Evolutionary conservation across 2,329 filamentous ascomycete genomes (phyloP).

Genomic region (Geosmithia morbida): DNA sequence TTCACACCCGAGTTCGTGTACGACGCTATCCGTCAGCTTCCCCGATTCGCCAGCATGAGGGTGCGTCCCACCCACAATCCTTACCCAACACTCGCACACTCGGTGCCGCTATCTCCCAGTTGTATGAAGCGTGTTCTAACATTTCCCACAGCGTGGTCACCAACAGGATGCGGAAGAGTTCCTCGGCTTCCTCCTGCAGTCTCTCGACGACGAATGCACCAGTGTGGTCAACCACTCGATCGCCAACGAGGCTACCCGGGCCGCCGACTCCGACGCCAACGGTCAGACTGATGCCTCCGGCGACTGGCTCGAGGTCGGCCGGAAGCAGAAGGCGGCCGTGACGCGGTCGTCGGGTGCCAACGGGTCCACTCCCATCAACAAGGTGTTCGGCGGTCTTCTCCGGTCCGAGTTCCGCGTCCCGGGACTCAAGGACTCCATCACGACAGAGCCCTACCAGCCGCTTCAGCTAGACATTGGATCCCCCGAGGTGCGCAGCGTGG

Average conservation of each 20-base stretch:
- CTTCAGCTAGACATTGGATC: conserved; percentile 90
- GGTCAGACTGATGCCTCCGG: conserved; percentile 15
- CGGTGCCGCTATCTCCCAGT: too few species aligned
- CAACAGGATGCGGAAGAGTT: conserved; percentile 99
- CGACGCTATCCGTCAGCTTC: conserved; percentile 73
- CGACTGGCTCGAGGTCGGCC: conserved; percentile 86
- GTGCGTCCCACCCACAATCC: conserved; percentile 31
- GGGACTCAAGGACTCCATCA: conserved; percentile 81
- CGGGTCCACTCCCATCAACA: conserved; percentile 71
- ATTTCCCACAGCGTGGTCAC: conserved; percentile 56
- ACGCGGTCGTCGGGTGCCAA: conserved; percentile 73
- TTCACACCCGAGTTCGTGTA: conserved; percentile 94
- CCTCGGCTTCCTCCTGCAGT: conserved; percentile 80
- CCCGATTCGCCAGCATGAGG: conserved; percentile 84
- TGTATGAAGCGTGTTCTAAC: conserved; percentile 1
- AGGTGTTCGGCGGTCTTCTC: conserved; percentile 86
- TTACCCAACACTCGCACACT: not conserved
- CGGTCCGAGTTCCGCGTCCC: conserved; percentile 80
- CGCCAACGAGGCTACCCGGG: conserved; percentile 15
- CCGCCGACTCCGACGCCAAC: conserved; percentile 12
- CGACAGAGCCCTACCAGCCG: conserved; percentile 84
- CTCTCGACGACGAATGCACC: conserved; percentile 83
- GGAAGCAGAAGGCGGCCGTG: conserved; percentile 74
- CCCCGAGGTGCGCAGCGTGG: conserved; percentile 73
- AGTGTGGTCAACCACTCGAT: conserved; percentile 44